These are phyloP conservation scores for Eucalyptus globulus DNA, from an alignment of 345 rosid species.

Conservation along the genomic window DNA sequence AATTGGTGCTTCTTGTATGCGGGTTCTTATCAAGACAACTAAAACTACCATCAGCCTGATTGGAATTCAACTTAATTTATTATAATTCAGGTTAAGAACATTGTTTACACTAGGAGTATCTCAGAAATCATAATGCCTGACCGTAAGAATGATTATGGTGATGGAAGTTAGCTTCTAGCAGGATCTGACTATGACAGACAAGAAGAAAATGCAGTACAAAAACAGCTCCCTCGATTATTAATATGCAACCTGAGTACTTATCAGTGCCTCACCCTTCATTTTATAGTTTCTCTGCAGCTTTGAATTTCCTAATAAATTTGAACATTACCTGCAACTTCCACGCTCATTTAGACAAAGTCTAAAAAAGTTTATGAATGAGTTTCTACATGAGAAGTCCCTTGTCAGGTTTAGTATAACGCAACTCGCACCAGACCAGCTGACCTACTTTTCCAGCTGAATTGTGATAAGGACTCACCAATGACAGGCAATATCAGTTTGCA, in stretches of 20 bases:
- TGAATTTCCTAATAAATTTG: not conserved
- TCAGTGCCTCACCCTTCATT: not conserved
- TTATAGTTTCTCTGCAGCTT: not conserved
- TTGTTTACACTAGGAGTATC: not conserved
- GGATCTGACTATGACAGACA: not conserved
- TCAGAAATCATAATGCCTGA: not conserved
- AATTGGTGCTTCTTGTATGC: not conserved
- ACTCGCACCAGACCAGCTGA: not conserved
- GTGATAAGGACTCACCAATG: slow-evolving; percentile 29
- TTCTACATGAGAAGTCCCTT: not conserved
- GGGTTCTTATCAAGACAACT: not conserved
- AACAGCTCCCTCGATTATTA: not conserved
- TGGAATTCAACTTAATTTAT: not conserved
- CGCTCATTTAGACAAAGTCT: not conserved
- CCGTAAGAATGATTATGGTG: not conserved
- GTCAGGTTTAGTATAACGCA: not conserved
- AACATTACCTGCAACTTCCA: not conserved
- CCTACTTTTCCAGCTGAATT: not conserved
- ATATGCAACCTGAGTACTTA: not conserved
- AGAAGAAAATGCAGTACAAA: not conserved
- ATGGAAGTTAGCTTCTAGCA: not conserved
- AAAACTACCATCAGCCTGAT: not conserved
- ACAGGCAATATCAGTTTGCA: slow-evolving; percentile 85
- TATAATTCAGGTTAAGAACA: not conserved
- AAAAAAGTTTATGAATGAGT: not conserved